Evolutionary conservation across 2,329 filamentous ascomycete species (phyloP), one percentile per base, ranked within the genome.

Genomic region (Pseudogymnoascus sp.): DNA sequence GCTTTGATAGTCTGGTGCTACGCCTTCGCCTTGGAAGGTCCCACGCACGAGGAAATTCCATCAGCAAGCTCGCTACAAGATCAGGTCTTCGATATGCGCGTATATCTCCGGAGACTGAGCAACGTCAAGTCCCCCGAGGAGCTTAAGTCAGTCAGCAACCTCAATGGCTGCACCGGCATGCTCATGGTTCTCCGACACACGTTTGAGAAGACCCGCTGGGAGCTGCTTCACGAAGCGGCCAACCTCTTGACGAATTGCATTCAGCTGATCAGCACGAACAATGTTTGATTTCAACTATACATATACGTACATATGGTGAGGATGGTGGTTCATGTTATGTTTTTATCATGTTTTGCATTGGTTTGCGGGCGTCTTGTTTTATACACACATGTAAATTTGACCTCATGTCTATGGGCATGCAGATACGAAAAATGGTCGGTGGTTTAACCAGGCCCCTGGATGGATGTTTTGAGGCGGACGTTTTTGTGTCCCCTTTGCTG

Each of bases 1-100:
- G 86, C 87, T 0, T 80, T 99, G 12, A 90, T 97, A 20, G 89
- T 97, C 1, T 99, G 94, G 94, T 91, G 86, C 63, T 99, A 97
- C 69, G 93, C 92, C 2, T 97, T 86, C 71, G 91, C 93, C 0
- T 78, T 96, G 18, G 94, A 97, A 67, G 94, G 94, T 0, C 83
- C 91, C 0, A 83, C 89, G 62, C 54, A 58, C 16, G 32, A 37
- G 30, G 43, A 50, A 8, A 67, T 74, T 11, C 71, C 72, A 2
- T 67, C 75, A 60, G 58, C 79, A 74, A 67, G 75, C 76, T 18
- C 83, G 89, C 61, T 74, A 72, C 37, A 86, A 79, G 87, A 90
- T 64, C 87, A 88, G 71, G 81, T 88, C 47, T 79, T 77, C 39
- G 87, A 93, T 68, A 96, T 97, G 91, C 83, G 87, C 59, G 79